Conservation (phyloP, 371 early-diverging fungal genomes). For the Rhizopus arrhizus region DNA sequence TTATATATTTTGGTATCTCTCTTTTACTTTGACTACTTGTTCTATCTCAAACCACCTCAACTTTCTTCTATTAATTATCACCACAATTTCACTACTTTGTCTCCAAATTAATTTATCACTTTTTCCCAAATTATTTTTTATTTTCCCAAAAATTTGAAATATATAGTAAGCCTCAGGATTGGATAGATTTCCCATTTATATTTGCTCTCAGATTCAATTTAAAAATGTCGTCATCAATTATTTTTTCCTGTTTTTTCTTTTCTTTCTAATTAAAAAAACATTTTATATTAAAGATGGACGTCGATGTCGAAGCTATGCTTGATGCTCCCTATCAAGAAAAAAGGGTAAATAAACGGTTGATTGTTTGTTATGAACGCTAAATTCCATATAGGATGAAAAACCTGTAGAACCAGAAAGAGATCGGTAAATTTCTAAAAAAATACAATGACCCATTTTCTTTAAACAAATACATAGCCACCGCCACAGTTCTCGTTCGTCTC, state of each 20-base stretch:
- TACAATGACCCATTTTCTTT: neutral
- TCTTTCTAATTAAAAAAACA: neutral
- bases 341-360: constrained; percentile 20
- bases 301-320: constrained; percentile 83
- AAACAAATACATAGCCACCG: constrained; percentile 9
- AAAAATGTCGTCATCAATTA: constrained; percentile 1
- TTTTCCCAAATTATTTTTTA: no score
- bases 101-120: no score
- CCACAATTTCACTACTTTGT: no score
- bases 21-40: no score
- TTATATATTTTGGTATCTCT: no score
- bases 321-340: constrained; percentile 85
- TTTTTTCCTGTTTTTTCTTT: neutral
- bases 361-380: neutral
- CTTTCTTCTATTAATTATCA: no score
- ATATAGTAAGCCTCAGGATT: no score
- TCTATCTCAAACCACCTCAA: no score
- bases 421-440: neutral
- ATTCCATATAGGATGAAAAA: constrained; percentile 13
- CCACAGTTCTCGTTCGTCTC: constrained; percentile 16
- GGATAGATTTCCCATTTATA: neutral
- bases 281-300: constrained; percentile 39
- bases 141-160: no score
- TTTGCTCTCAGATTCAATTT: neutral
- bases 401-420: constrained; percentile 21